Percentiles rank a stretch among this genome's conserved stretches.
These are phyloP conservation scores for Leccinum uliginosum DNA, from an alignment of 768 basidiomycete species.

Conservation along the genomic window DNA sequence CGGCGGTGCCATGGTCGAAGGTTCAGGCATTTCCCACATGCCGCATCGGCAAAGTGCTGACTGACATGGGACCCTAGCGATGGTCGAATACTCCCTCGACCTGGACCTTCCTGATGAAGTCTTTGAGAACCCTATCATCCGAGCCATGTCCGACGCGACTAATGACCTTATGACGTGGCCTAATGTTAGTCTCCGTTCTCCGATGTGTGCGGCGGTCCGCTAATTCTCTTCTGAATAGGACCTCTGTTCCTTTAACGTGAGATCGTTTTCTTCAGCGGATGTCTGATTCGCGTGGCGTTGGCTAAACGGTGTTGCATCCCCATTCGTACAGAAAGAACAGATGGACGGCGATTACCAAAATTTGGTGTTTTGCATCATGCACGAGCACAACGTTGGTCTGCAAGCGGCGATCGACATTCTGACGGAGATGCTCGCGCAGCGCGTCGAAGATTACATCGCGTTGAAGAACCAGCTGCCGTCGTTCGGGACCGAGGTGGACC, in stretches of 20 bases:
- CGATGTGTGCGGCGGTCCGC: background rate
- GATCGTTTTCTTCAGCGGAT: conserved; percentile 5
- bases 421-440: conserved; percentile 34
- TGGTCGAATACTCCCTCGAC: conserved; percentile 36
- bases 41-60: background rate
- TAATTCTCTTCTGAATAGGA: conserved; percentile 22
- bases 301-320: background rate
- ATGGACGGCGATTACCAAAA: conserved; percentile 39
- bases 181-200: conserved; percentile 27
- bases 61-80: conserved; percentile 21
- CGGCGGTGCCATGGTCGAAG: conserved; percentile 37
- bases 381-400: conserved; percentile 30
- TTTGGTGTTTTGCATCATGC: conserved; percentile 37
- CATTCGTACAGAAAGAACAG: conserved; percentile 33
- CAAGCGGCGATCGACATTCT: conserved; percentile 34
- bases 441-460: conserved; percentile 30
- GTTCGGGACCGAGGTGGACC: conserved; percentile 32
- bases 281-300: conserved; percentile 10
- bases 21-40: conserved; percentile 13
- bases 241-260: conserved; percentile 28
- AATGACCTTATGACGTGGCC: conserved; percentile 40
- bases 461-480: conserved; percentile 34
- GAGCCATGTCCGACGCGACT: conserved; percentile 37
- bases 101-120: conserved; percentile 35
- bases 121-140: conserved; percentile 31